Evolutionary conservation across 1,139 yeast species (phyloP), one percentile per base, ranked within the genome.

Genomic region (Hansenula sp.): DNA sequence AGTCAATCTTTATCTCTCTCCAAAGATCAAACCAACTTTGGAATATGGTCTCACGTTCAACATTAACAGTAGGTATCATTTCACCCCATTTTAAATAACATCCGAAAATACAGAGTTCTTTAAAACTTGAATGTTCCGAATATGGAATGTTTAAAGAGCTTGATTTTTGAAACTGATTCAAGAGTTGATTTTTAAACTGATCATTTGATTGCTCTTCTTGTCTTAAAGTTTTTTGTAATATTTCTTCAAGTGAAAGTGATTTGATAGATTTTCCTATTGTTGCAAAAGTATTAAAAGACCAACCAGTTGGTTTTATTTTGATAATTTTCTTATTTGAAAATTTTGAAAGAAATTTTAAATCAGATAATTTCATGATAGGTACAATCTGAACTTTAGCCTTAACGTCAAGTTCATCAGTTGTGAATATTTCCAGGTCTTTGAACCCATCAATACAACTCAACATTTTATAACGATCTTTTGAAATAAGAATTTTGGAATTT

Each of bases 91-190:
- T 64, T 42, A 87, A 59, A 32, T 72, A 67, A 2, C 74, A 67
- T 31, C 82, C 77, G 58, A 91, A 87, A 49, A 75, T 73, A 9
- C 82, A 72, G 41, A 93, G 70, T 57, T 93, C 98, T 38, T 86
- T 68, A 57, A 81, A 91, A 42, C 96, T 87, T 13, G 96, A 89
- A 65, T 93, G 99, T 60, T 93, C 99, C 56, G 95, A 84, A 58
- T 93, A 93, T 0, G 98, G 98, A 0, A 91, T 74, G 31, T 79
- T 66, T 55, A 49, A 41, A 31, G 48, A 68, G 54, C 34, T 58
- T 53, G 40, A 55, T 47, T 35, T 48, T 47, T 36, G 51, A 48
- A 37, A 71, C 55, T 42, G 58, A 52, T 4, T 48, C 43, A 11
- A 49, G 40, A 15, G 51, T 51, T 42, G 61, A 54, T 12, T 30